phyloP scores from a whole-genome alignment of 208 protist species.

The Trypanosoma platydactyli region DNA sequence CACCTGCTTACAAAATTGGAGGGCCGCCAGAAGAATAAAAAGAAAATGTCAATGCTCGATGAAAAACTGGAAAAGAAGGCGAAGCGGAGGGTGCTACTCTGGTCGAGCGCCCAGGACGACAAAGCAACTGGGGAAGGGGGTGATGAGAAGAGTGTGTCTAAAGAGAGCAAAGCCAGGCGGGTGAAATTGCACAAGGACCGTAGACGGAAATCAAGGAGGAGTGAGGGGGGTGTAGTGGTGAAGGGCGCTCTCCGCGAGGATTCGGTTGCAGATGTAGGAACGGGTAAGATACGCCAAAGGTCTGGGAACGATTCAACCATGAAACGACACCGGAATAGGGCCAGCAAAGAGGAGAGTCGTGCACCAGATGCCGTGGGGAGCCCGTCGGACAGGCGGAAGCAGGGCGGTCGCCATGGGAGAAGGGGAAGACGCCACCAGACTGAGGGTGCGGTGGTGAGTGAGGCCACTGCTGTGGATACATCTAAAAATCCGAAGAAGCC shows the following conservation, averaged over 20 bases:
- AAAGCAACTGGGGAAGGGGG: background rate
- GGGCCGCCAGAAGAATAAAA: slow-evolving; percentile 1
- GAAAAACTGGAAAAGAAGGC: background rate
- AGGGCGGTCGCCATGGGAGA: background rate
- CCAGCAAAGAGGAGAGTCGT: background rate
- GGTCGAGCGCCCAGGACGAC: background rate
- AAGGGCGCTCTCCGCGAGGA: background rate
- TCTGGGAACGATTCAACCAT: background rate
- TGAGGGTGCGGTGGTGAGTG: background rate
- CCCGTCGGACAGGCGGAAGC: background rate
- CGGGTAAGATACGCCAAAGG: background rate
- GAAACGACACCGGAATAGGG: background rate
- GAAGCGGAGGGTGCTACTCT: background rate
- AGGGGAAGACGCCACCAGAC: background rate
- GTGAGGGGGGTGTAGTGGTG: background rate
- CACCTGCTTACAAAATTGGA: background rate
- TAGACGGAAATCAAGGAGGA: background rate
- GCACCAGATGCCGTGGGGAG: background rate
- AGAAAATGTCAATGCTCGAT: background rate
- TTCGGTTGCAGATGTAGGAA: background rate
- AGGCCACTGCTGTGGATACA: background rate
- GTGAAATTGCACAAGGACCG: background rate
- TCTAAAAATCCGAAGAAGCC: background rate
- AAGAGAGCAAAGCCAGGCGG: background rate
- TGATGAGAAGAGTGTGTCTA: background rate